phyloP scores from a whole-genome alignment of 768 basidiomycete species.

The Naganishia friedmannii region DNA sequence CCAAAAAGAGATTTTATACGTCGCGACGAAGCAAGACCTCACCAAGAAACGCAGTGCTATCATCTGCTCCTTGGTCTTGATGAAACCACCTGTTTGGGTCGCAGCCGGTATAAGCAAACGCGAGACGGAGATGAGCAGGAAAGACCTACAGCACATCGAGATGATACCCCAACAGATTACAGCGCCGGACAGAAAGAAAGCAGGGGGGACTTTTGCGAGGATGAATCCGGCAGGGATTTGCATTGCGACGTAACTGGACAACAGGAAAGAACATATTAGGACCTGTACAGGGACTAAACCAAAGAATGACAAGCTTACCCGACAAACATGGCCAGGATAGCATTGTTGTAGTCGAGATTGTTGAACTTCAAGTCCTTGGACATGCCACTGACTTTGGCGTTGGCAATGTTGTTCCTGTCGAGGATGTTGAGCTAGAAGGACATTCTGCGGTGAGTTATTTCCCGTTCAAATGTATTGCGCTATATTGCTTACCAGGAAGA shows the following conservation, averaged over 20 bases:
- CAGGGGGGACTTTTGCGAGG: conserved; percentile 20
- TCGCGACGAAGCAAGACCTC: neutral
- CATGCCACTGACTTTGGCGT: conserved; percentile 29
- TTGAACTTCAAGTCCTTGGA: conserved; percentile 25
- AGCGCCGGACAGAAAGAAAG: conserved; percentile 22
- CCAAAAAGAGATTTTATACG: neutral
- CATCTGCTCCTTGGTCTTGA: neutral
- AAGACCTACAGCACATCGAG: conserved; percentile 20
- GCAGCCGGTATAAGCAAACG: neutral
- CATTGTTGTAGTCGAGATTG: conserved; percentile 22
- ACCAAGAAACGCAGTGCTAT: conserved; percentile 18
- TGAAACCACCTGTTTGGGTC: neutral
- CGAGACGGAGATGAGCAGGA: neutral
- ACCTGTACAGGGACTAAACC: neutral
- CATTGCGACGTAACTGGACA: conserved; percentile 9
- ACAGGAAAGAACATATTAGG: neutral
- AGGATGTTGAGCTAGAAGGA: conserved; percentile 28
- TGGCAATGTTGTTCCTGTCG: conserved; percentile 29
- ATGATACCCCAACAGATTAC: conserved; percentile 24
- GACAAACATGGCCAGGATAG: conserved; percentile 24
- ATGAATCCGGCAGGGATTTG: conserved; percentile 26
- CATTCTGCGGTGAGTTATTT: neutral
- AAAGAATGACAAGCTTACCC: neutral
- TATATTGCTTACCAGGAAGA: conserved; percentile 19
- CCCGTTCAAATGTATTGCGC: neutral